Conservation (phyloP, 1,284 basidiomycete genomes). For the Boletellus deceptivus region DNA sequence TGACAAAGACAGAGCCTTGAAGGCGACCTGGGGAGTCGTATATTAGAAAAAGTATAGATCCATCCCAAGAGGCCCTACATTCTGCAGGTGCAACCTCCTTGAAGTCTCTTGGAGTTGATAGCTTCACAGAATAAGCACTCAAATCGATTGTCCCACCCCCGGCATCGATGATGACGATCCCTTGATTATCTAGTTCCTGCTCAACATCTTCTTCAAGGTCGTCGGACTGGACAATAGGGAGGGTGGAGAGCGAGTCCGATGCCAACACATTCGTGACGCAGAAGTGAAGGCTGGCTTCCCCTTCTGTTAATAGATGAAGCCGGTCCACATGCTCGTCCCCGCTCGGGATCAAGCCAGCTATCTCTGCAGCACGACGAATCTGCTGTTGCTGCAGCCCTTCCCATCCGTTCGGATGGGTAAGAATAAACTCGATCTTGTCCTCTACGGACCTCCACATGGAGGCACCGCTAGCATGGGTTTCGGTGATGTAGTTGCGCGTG, state of each 20-base stretch:
- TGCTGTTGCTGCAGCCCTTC: constrained; percentile 27
- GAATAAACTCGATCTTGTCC: constrained; percentile 34
- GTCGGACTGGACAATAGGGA: constrained; percentile 13
- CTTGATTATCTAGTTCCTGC: constrained; percentile 28
- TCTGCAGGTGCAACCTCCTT: constrained; percentile 11
- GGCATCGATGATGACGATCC: constrained; percentile 50
- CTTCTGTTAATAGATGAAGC: constrained; percentile 39
- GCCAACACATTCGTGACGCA: constrained; percentile 35
- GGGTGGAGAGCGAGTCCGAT: constrained; percentile 10
- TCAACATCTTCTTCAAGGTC: constrained; percentile 13
- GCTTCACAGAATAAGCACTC: constrained; percentile 41
- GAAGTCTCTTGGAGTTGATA: constrained; percentile 17
- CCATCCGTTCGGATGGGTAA: constrained; percentile 47
- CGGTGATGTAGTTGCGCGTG: constrained; percentile 44
- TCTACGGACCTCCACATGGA: constrained; percentile 36
- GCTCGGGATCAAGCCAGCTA: constrained; percentile 30
- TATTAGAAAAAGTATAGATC: not conserved
- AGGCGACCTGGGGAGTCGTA: constrained; percentile 23
- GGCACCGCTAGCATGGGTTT: constrained; percentile 43
- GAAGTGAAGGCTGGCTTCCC: constrained; percentile 34
- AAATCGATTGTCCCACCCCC: constrained; percentile 34
- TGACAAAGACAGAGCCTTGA: constrained; percentile 43
- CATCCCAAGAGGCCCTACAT: constrained; percentile 28
- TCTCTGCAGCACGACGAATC: constrained; percentile 23
- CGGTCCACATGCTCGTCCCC: constrained; percentile 27